Evolutionary conservation across 2,329 filamentous ascomycete genomes (phyloP), one percentile per base, ranked within the genome.

Genomic region (Trichoderma brevicompactum): DNA sequence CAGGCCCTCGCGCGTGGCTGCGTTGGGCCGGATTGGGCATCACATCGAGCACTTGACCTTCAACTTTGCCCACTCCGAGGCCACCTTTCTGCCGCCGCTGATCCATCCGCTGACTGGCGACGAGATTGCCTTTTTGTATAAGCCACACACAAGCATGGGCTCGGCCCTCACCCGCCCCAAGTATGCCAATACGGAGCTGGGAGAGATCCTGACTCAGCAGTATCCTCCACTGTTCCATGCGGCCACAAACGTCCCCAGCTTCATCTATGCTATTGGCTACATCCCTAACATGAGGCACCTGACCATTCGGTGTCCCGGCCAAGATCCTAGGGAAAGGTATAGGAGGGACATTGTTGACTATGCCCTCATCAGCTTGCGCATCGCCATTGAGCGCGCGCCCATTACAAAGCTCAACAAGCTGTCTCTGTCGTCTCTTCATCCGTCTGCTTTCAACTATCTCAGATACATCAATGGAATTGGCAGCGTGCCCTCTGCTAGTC

Each of bases 191-290:
- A 83, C 85, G 71, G 90, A 92, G 72, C 87, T 95, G 72, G 92
- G 89, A 67, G 90, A 94, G 73, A 84, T 96, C 66, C 83, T 96
- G 67, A 91, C 92, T 13, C 88, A 92, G 74, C 92, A 96, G 78
- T 96, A 96, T 73, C 92, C 92, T 60, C 92, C 93, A 6, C 80
- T 96, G 2, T 96, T 96, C 79, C 93, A 97, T 74, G 91, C 92
- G 7, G 91, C 93, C 7, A 94, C 92, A 67, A 95, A 97, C 74
- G 89, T 96, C 7, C 86, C 91, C 5, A 91, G 91, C 44, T 96
- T 97, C 79, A 88, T 94, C 71, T 84, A 87, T 68, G 91, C 91
- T 55, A 82, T 96, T 74, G 85, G 84, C 41, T 81, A 88, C 68
- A 76, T 96, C 72, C 80, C 86, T 65, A 90, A 89, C 71, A 80